A percentile compares a stretch with the other conserved stretches of the same genome.
Conservation (phyloP, 257 asterid genomes). For the Solanum stenotomum region DNA sequence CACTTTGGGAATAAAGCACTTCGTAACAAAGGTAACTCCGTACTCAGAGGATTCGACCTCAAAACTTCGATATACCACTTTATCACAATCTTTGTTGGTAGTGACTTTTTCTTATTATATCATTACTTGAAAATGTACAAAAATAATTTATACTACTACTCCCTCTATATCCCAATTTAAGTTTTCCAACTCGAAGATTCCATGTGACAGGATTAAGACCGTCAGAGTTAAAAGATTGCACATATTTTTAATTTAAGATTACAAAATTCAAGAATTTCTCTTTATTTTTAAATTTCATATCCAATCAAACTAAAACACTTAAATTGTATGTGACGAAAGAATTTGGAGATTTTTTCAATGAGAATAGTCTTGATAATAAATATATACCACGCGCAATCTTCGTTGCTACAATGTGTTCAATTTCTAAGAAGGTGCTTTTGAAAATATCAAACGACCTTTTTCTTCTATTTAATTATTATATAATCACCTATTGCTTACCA, state of each 20-base stretch:
- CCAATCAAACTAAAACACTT: too few species aligned
- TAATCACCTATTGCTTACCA: neutral
- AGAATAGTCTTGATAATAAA: neutral
- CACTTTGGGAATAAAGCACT: too few species aligned
- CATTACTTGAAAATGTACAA: neutral
- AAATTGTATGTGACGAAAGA: too few species aligned
- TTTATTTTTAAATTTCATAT: too few species aligned
- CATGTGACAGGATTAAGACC: too few species aligned
- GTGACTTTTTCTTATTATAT: neutral
- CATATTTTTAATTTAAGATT: neutral
- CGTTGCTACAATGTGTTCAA: neutral
- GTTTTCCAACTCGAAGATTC: neutral
- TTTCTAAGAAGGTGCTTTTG: neutral
- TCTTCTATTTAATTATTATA: neutral
- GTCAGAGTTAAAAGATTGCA: fast-evolving
- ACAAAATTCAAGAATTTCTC: too few species aligned
- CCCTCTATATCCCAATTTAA: neutral
- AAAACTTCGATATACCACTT: too few species aligned
- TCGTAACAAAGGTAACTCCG: too few species aligned
- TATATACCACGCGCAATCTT: neutral
- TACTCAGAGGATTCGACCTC: too few species aligned
- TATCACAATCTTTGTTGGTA: too few species aligned
- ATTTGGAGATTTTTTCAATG: neutral
- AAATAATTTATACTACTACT: neutral
- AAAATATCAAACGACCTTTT: neutral